Evolutionary conservation across 495 filamentous ascomycete genomes (phyloP).

Genomic region (Echria macrotheca): DNA sequence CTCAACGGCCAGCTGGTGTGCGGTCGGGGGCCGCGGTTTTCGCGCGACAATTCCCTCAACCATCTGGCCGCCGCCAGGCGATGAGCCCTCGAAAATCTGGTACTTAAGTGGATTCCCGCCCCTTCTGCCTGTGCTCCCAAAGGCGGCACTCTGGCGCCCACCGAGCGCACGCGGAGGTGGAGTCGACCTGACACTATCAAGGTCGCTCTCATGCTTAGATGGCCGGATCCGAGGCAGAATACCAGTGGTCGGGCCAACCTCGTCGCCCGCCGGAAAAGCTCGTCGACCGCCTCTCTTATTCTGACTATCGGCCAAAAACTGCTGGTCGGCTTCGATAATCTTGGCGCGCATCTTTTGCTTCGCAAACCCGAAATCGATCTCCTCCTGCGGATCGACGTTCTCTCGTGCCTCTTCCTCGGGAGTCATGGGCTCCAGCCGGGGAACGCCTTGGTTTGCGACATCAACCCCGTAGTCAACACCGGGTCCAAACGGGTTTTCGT

Average conservation of each 20-base stretch:
- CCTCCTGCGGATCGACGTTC: slow-evolving; percentile 85
- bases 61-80: slow-evolving; percentile 37
- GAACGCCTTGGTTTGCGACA: slow-evolving; percentile 71
- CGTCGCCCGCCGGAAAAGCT: slow-evolving; percentile 36
- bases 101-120: slow-evolving; percentile 46
- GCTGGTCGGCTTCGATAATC: slow-evolving; percentile 51
- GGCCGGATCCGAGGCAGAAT: slow-evolving; percentile 48
- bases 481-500: slow-evolving; percentile 83
- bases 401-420: slow-evolving; percentile 71
- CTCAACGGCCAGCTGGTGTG: slow-evolving; percentile 89
- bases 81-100: slow-evolving; percentile 47
- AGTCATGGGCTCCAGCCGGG: slow-evolving; percentile 69
- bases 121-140: slow-evolving; percentile 39
- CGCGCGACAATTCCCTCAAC: slow-evolving; percentile 40
- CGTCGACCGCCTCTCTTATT: slow-evolving; percentile 35
- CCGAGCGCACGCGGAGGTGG: slow-evolving; percentile 48
- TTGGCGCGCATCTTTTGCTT: slow-evolving; percentile 83
- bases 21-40: slow-evolving; percentile 73
- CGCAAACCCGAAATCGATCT: slow-evolving; percentile 76
- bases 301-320: slow-evolving; percentile 45
- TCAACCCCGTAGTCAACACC: slow-evolving; percentile 60
- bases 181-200: slow-evolving; percentile 54
- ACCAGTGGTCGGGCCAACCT: slow-evolving; percentile 56
- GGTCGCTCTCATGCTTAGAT: slow-evolving; percentile 52
- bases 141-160: slow-evolving; percentile 30